These are phyloP conservation scores for Colletotrichum caudatum DNA, from an alignment of 2,329 filamentous ascomycete species.

Conservation along the genomic window DNA sequence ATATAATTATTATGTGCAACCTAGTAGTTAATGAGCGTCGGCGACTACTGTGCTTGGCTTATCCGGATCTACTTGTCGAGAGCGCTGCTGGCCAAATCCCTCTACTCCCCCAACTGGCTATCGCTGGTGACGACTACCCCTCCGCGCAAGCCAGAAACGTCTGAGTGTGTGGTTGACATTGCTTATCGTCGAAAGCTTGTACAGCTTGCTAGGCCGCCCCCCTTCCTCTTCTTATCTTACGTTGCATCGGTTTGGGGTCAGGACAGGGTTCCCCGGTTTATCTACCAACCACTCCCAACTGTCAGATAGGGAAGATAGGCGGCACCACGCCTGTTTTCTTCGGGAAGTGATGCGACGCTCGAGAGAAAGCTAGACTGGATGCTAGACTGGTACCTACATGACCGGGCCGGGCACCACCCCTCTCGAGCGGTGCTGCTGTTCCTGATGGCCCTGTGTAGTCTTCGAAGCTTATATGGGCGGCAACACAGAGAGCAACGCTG, in stretches of 20 bases:
- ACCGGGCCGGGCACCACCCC: background rate
- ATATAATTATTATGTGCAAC: background rate
- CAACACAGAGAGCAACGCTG: background rate
- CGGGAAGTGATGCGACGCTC: background rate
- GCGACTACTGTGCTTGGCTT: background rate
- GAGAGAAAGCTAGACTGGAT: no score
- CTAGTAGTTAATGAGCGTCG: background rate
- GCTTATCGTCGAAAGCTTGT: background rate
- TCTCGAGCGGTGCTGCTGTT: background rate
- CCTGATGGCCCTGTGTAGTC: no score
- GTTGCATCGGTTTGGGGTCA: background rate
- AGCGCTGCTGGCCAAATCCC: background rate
- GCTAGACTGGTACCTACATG: background rate
- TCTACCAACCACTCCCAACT: background rate
- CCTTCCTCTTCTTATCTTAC: background rate
- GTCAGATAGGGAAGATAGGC: conserved; percentile 6
- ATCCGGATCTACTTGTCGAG: background rate
- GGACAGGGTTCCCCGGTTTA: conserved; percentile 11
- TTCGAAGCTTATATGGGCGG: background rate
- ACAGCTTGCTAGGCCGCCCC: background rate
- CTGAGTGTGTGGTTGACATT: background rate
- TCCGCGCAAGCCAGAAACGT: background rate
- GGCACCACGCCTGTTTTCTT: no score
- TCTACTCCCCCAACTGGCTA: no score
- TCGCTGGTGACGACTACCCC: no score